A percentile compares a stretch with the other conserved stretches of the same genome.
phyloP scores from a whole-genome alignment of 2,329 filamentous ascomycete genomes.

The Pseudogymnoascus sp. region DNA sequence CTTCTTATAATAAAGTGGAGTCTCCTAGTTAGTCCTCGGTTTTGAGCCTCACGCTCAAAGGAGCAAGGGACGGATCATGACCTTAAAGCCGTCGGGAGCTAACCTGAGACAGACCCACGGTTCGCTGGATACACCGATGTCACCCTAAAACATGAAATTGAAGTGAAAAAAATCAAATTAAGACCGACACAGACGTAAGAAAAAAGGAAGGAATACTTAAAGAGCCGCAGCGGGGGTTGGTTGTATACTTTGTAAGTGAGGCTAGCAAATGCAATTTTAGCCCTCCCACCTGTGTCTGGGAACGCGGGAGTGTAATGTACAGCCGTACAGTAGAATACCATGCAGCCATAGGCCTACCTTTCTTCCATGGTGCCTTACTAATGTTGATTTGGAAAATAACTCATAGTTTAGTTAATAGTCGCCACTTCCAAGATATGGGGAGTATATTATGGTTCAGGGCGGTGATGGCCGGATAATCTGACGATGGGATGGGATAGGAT shows the following conservation, averaged over 20 bases:
- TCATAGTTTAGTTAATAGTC: neutral
- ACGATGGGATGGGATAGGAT: too few species aligned
- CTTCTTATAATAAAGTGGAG: neutral
- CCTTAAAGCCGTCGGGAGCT: neutral
- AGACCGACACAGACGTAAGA: neutral
- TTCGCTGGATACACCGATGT: neutral
- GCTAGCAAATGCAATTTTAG: neutral
- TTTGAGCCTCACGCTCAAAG: neutral
- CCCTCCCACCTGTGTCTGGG: neutral
- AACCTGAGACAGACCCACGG: neutral
- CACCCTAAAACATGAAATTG: neutral
- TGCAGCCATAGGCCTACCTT: neutral
- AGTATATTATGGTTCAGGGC: too few species aligned
- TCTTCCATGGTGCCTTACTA: neutral
- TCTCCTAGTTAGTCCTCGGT: neutral
- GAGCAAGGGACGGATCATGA: neutral
- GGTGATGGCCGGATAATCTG: too few species aligned
- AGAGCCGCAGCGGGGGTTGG: neutral
- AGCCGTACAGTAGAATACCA: neutral
- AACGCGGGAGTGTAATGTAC: neutral
- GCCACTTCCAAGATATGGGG: neutral
- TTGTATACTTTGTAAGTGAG: neutral
- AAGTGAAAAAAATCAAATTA: neutral
- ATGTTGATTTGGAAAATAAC: neutral
- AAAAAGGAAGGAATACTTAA: neutral